Conservation (phyloP, 441 rosid species). For the Metrosideros polymorpha region DNA sequence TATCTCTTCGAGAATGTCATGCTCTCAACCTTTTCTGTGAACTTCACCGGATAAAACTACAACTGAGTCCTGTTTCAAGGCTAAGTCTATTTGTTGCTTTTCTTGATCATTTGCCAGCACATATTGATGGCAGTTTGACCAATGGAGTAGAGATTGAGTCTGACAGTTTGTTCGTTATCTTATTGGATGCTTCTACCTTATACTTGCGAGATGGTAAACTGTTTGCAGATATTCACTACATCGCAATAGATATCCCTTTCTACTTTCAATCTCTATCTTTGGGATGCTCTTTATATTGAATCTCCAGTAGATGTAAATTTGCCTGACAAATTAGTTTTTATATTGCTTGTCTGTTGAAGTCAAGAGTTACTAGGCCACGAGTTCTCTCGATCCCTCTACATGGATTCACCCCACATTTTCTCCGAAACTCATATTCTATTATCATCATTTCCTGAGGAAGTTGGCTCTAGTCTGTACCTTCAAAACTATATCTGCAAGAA, state of each 20-base stretch:
- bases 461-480: not conserved
- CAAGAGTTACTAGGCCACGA: not conserved
- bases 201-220: not conserved
- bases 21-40: not conserved
- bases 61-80: too few species aligned
- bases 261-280: not conserved
- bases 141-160: too few species aligned
- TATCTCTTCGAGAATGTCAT: not conserved
- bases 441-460: not conserved
- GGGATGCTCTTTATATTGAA: not conserved
- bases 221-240: not conserved
- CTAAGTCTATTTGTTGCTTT: not conserved
- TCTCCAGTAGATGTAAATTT: not conserved
- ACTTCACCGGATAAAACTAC: not conserved
- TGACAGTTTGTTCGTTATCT: too few species aligned
- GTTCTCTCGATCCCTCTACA: not conserved
- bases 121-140: not conserved
- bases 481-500: not conserved
- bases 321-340: not conserved
- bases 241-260: not conserved
- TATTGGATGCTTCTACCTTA: not conserved
- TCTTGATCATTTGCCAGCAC: not conserved
- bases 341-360: not conserved
- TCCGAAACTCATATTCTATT: not conserved
- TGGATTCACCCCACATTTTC: not conserved